phyloP scores from a whole-genome alignment of 2,329 filamentous ascomycete genomes.

The Nemania sp. region DNA sequence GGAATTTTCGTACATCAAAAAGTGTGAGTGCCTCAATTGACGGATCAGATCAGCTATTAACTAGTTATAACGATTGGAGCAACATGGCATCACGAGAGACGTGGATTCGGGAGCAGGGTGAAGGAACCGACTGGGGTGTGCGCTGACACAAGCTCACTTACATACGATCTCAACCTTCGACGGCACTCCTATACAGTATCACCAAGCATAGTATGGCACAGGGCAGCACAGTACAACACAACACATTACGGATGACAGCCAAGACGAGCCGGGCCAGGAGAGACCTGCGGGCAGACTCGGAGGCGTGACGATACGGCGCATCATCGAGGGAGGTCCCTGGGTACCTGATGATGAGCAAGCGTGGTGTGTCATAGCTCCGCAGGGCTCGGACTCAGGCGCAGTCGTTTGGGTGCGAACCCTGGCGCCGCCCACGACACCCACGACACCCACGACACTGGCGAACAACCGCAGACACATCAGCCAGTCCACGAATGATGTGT shows the following conservation, averaged over 20 bases:
- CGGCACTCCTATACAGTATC: not conserved
- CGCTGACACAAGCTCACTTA: slow-evolving; percentile 25
- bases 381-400: slow-evolving; percentile 23
- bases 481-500: too few species aligned
- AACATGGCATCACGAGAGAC: slow-evolving; percentile 38
- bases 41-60: slow-evolving; percentile 36
- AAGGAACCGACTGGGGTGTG: slow-evolving; percentile 25
- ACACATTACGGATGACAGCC: slow-evolving; percentile 15
- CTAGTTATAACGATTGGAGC: slow-evolving; percentile 33
- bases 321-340: slow-evolving; percentile 13
- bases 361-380: slow-evolving; percentile 26
- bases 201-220: slow-evolving; percentile 8
- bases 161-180: not conserved
- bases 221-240: slow-evolving; percentile 1
- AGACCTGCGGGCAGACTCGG: slow-evolving; percentile 24
- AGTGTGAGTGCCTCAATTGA: slow-evolving; percentile 26
- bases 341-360: slow-evolving; percentile 25
- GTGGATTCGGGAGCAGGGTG: slow-evolving; percentile 17
- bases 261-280: slow-evolving; percentile 20
- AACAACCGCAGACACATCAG: slow-evolving; percentile 16
- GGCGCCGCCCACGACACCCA: too few species aligned
- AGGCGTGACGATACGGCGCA: slow-evolving; percentile 11
- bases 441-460: slow-evolving; percentile 17
- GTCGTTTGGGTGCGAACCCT: slow-evolving; percentile 25
- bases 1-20: slow-evolving; percentile 8